Base-by-base conservation (phyloP, 106 monocot genomes). In the Iris macrosiphon region DNA sequence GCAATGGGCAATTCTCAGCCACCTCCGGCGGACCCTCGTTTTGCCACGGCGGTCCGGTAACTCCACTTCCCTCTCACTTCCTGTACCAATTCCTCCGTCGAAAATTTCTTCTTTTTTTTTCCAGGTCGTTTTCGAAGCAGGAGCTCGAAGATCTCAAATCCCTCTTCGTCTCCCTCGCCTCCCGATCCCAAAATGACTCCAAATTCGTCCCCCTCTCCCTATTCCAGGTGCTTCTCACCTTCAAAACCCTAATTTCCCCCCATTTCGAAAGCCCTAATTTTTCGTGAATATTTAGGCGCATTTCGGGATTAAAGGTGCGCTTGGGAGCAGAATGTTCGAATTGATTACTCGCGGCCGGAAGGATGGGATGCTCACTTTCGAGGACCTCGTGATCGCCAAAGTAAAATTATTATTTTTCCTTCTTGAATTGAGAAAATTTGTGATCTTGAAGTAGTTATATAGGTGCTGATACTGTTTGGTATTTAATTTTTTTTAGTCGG, bases 341-440 rank as follows among this genome's bases (percentile, higher is more conserved):
- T 49, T 99, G 45, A 49, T 83, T 7, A 63, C 80, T 24, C 79
- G 69, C 62, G 65, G 65, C 40, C 59, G 86, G 49, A 49, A 68
- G 10, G 80, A 87, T 64, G 72, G 63, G 14, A 76, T 29, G 78
- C 67, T 99, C 54, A 78, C 82, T 4, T 98, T 71, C 11, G 79
- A 98, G 66, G 96, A 91, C 67, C 70, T 99, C 50, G 73, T 99
- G 27, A 68, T 91, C 33, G 51, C 98, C 14, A 99, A 91, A 71
- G 91, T 84, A 48, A 48, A 69, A 28, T 28, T 71, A 15, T 56
- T 22, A 7, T 35, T 45, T 15, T 16, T 30, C 35, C 1, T 6
- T 30, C 37, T 57, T 3, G 12, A n/a, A 20, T 40, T 6, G 13
- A 24, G 61, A 33, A 23, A 23, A 3, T 17, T 42, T 21, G 19